These are phyloP conservation scores for Tolypocladium tropicale DNA, from an alignment of 2,329 filamentous ascomycete species.

Conservation along the genomic window DNA sequence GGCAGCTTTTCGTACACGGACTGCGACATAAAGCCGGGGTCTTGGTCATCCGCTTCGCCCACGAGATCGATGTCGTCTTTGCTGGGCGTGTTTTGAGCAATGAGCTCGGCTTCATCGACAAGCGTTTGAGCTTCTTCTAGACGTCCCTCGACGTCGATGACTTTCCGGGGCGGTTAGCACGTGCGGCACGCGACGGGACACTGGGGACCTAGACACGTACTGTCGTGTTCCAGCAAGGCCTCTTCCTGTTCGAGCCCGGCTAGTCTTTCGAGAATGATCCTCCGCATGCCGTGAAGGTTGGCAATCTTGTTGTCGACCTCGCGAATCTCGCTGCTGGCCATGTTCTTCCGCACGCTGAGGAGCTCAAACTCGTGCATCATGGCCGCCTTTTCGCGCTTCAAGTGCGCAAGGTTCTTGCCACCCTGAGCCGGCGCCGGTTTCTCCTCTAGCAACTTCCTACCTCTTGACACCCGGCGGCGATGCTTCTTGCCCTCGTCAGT, in stretches of 20 bases:
- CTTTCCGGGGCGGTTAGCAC: conserved; percentile 33
- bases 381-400: conserved; percentile 70
- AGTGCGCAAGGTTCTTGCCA: conserved; percentile 57
- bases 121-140: conserved; percentile 52
- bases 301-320: conserved; percentile 97
- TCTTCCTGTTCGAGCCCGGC: conserved; percentile 86
- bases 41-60: conserved; percentile 38
- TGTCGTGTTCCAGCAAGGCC: conserved; percentile 76
- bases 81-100: conserved; percentile 40
- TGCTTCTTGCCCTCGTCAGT: conserved; percentile 62
- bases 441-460: conserved; percentile 66
- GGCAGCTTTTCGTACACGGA: conserved; percentile 94
- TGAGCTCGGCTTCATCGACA: conserved; percentile 46
- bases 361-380: conserved; percentile 84
- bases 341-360: conserved; percentile 87
- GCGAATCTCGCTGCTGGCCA: conserved; percentile 91
- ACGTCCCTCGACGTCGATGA: conserved; percentile 51
- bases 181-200: neutral
- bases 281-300: conserved; percentile 86
- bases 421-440: conserved; percentile 42
- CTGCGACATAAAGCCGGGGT: conserved; percentile 79
- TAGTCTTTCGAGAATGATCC: conserved; percentile 79
- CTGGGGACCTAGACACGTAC: conserved; percentile 40
- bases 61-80: conserved; percentile 44
- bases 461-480: conserved; percentile 60